phyloP scores from a whole-genome alignment of 2,329 filamentous ascomycete species.

The Dendryphion nanum region DNA sequence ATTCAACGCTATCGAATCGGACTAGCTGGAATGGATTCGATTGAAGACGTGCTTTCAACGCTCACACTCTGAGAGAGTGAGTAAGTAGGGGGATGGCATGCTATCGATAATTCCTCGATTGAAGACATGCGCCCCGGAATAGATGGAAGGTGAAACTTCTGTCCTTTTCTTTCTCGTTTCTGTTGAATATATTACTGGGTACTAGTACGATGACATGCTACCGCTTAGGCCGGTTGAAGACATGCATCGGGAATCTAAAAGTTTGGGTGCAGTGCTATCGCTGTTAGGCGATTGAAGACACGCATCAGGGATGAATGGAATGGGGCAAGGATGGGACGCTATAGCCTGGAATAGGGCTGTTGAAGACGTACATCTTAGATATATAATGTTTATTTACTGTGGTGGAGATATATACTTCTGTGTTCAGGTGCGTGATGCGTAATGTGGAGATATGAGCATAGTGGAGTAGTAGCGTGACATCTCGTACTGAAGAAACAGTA shows the following conservation, averaged over 20 bases:
- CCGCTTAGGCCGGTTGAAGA: slow-evolving; percentile 10
- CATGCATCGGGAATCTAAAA: slow-evolving; percentile 3
- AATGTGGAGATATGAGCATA: too few relatives aligned
- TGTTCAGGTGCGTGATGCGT: too few relatives aligned
- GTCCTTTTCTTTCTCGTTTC: too few relatives aligned
- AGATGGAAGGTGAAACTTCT: too few relatives aligned
- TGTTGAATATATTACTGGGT: slow-evolving; percentile 2
- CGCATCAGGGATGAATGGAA: slow-evolving; percentile 3
- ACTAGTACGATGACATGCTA: slow-evolving; percentile 17
- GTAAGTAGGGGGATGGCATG: slow-evolving; percentile 2
- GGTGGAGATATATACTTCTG: too few relatives aligned
- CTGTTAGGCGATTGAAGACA: slow-evolving; percentile 6
- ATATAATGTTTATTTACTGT: too few relatives aligned
- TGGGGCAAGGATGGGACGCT: slow-evolving; percentile 2
- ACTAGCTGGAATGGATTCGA: slow-evolving; percentile 8
- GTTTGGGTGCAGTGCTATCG: slow-evolving; percentile 5
- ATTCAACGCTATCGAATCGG: slow-evolving; percentile 23
- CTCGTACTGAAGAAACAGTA: too few relatives aligned
- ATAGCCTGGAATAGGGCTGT: slow-evolving; percentile 5
- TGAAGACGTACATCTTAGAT: slow-evolving; percentile 20
- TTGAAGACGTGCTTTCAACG: slow-evolving; percentile 25
- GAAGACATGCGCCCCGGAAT: slow-evolving; percentile 11
- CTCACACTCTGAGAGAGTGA: slow-evolving; percentile 2
- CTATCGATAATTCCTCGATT: slow-evolving; percentile 11
- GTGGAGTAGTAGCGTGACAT: too few relatives aligned